These are phyloP conservation scores for Hypoxylon sp. DNA, from an alignment of 2,329 filamentous ascomycete genomes.

Conservation along the genomic window DNA sequence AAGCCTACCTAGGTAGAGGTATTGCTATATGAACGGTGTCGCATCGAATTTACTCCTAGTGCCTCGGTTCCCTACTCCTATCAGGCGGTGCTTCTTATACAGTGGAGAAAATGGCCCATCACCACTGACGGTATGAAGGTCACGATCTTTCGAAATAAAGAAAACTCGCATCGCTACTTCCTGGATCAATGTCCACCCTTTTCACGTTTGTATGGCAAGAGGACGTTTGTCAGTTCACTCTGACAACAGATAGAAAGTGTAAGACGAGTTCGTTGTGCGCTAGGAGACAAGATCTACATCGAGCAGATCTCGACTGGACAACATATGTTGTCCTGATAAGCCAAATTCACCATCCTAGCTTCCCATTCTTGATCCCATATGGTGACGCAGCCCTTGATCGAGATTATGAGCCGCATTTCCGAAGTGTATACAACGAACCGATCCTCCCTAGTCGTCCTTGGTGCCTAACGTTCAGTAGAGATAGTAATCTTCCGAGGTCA, in stretches of 20 bases:
- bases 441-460: slow-evolving; percentile 9
- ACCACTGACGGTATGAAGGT: background rate
- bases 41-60: background rate
- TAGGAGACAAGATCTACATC: background rate
- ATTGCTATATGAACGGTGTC: background rate
- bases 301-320: background rate
- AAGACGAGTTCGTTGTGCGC: background rate
- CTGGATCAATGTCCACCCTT: background rate
- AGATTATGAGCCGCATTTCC: background rate
- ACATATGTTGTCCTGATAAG: background rate
- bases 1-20: background rate
- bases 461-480: slow-evolving; percentile 22
- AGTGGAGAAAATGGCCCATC: background rate
- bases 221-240: background rate
- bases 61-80: background rate
- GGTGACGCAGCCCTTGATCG: background rate
- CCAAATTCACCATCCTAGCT: background rate
- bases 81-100: slow-evolving; percentile 3
- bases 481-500: background rate
- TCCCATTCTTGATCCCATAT: background rate
- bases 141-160: background rate
- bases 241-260: background rate
- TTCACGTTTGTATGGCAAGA: background rate
- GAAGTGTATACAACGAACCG: background rate
- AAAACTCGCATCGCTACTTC: background rate